Evolutionary conservation across 768 basidiomycete genomes (phyloP), one percentile per base, ranked within the genome.

Genomic region (Leccinum ochraceum): DNA sequence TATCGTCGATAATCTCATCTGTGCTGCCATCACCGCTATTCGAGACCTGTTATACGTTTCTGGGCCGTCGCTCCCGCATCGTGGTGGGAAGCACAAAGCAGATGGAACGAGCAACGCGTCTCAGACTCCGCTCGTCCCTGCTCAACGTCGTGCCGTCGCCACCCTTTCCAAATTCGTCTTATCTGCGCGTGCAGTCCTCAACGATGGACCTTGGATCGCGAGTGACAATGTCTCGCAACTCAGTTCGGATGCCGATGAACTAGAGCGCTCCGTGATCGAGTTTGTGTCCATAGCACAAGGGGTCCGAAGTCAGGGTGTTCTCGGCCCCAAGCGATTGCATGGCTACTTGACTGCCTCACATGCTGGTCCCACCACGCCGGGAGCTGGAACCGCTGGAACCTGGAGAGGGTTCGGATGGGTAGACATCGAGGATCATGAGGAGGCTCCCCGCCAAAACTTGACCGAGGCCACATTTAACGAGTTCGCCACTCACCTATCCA

Each of bases 91-190:
- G 60, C 65, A 64, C 17, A 77, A 73, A 56, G 20, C 37, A 5
- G 67, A 64, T 28, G 59, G 39, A 30, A 60, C 79, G 4, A 70
- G 71, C 11, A 70, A 80, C 22, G 73, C 80, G 5, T 76, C 83
- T 5, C 81, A 84, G 60, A 79, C 84, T 4, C 76, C 87, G 4
- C 75, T 93, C 17, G 88, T 92, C 71, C 87, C 88, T 2, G 86
- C 87, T 1, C 91, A 92, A 62, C 81, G 92, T 56, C 90, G 90
- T 60, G 87, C 94, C 20, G 89, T 92, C 4, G 91, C 92, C 0
- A 94, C 92, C 0, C 80, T 95, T 4, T 94, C 92, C 39, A 89
- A 94, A 69, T 84, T 97, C 30, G 88, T 95, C 36, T 81, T 95
- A 2, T 92, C 90, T 10, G 87, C 91, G 1, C 87, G 94, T 28